Evolutionary conservation across 768 basidiomycete genomes (phyloP), one percentile per base, ranked within the genome.

Genomic region (Tulasnella sp.): DNA sequence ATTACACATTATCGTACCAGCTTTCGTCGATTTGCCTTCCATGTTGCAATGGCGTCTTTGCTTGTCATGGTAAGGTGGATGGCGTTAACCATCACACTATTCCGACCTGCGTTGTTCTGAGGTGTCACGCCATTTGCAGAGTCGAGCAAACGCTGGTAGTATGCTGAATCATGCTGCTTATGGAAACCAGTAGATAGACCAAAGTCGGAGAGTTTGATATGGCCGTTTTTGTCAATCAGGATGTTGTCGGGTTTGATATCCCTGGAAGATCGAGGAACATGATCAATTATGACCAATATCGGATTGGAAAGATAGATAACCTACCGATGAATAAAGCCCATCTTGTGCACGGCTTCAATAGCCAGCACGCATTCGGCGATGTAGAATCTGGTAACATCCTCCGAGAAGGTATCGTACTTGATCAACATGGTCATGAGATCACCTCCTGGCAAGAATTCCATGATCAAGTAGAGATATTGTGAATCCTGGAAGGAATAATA

Each of bases 231-330:
- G 64, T 99, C 95, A 60, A 99, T 99, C 53, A 99, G 74, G 60
- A 99, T 95, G 63, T 99, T 99, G 67, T 99, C 93, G 15, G 93
- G 93, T 67, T 99, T 99, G 67, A 99, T 98, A 63, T 99, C 93
- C 58, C 93, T 93, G 66, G 20, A 49, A 34, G 42, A 41, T 15
- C n/a, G 25, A 20, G 46, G 13, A 35, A 20, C 29, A 12, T 45
- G 20, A 12, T 31, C 41, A 39, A 31, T 22, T 15, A 13, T 33
- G 16, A 29, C 16, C 5, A 27, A 2, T 29, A 25, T 15, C 15
- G 19, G 22, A 45, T 22, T 6, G n/a, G 2, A 16, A 29, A 61
- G 16, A 27, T 8, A 25, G 28, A 12, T 45, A 16, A 58, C 82
- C 44, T 54, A 88, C 90, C 92, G 83, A 65, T 98, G 95, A 56